These are phyloP conservation scores for Nitzschia sp. DNA, from an alignment of 108 stramenopile species.

Conservation along the genomic window DNA sequence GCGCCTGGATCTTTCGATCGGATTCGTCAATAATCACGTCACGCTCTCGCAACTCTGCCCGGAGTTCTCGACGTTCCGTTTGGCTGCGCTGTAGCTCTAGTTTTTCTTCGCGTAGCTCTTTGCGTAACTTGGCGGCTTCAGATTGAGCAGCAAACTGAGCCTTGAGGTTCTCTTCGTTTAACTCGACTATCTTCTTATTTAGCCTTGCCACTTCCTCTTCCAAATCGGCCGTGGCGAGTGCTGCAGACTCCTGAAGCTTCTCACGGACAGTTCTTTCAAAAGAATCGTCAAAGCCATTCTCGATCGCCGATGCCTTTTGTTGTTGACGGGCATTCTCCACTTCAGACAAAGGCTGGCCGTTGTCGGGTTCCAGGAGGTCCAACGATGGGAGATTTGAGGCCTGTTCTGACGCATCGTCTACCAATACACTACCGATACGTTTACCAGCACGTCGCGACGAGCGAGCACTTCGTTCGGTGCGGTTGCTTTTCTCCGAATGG, in stretches of 20 bases:
- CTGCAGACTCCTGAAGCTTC: too few relatives aligned
- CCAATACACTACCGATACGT: too few relatives aligned
- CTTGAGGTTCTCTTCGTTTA: slow-evolving; percentile 19
- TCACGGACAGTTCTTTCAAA: background rate
- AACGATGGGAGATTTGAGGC: too few relatives aligned
- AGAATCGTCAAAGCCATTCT: background rate
- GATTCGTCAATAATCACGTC: slow-evolving; percentile 11
- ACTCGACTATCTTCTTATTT: background rate
- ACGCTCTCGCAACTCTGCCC: slow-evolving; percentile 8
- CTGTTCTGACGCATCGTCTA: too few relatives aligned
- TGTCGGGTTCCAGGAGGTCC: too few relatives aligned
- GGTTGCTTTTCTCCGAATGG: slow-evolving; percentile 5
- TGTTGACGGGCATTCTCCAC: too few relatives aligned
- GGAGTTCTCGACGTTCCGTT: slow-evolving; percentile 18
- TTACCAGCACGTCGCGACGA: background rate
- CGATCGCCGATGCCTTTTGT: too few relatives aligned
- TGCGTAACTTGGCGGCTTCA: slow-evolving; percentile 13
- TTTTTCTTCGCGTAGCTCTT: slow-evolving; percentile 19
- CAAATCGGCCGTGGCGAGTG: background rate
- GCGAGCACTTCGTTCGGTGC: background rate
- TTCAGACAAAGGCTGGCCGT: too few relatives aligned
- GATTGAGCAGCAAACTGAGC: slow-evolving; percentile 17
- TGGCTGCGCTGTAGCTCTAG: slow-evolving; percentile 20
- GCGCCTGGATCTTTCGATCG: slow-evolving; percentile 15
- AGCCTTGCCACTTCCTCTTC: background rate